Base-by-base conservation (phyloP, 202 grass and related monocot species). In the Musa balbisiana region DNA sequence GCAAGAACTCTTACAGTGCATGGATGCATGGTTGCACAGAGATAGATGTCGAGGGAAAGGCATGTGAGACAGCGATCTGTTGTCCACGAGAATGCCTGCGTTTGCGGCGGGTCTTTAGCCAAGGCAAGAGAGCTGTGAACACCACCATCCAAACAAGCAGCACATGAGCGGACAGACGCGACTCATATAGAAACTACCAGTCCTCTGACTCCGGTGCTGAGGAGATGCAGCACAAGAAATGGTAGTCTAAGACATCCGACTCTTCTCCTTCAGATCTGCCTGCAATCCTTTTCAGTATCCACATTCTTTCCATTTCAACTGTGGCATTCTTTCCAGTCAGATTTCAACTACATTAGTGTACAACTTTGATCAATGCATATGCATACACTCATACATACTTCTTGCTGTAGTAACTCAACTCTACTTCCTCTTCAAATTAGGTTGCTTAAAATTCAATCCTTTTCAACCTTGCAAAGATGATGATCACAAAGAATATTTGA, bases 41-140 rank as follows among this genome's bases (percentile, higher is more conserved):
- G n/a, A 50, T 26, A 65, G 3, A 64, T 9, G 11, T 21, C 3
- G 17, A 23, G n/a, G 11, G 8, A 66, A 22, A 26, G 21, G 63
- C 63, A 66, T 25, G 65, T 68, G 65, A 68, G 65, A 13, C 17
- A 60, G n/a, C 17, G 33, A 43, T 43, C 17, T 60, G 12, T 8
- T 13, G 10, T 67, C 64, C 24, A 67, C 22, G 51, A 73, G 55
- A 49, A 15, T 55, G 51, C 72, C 72, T 74, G 17, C n/a, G 52
- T 58, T 74, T 74, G 72, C 72, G 72, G 72, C 72, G 53, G 72
- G 23, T 74, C 72, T 74, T 74, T 50, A 27, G 72, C 52, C 53
- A 58, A 16, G 72, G 22, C 21, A 20, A 26, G 23, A 55, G 71
- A 55, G 21, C 4, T 14, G 12, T 10, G 58, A 8, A 9, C 12